Evolutionary conservation across 1,284 basidiomycete genomes (phyloP), one percentile per base, ranked within the genome.

Genomic region (Cutaneotrichosporon mucoides): DNA sequence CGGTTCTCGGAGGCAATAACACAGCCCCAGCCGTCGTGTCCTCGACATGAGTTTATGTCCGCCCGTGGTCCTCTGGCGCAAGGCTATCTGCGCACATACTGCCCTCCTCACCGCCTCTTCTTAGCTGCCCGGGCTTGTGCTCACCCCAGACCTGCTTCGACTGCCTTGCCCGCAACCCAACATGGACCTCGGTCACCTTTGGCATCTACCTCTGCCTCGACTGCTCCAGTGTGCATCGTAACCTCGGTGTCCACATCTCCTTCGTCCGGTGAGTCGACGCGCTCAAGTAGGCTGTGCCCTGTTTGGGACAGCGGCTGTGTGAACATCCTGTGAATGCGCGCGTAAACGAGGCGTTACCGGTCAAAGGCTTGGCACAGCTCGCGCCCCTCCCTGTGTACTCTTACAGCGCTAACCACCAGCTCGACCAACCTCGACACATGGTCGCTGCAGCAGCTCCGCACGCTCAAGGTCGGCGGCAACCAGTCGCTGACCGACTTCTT

Each of bases 201-300:
- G 95, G 91, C 53, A 88, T 99, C 48, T 99, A 99, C 79, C 95
- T 99, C 73, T 99, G 95, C 74, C 82, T 99, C 48, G 94, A 99
- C 70, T 99, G 95, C 82, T 98, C 94, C 5, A 90, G 88, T 65
- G 83, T 91, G 12, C 95, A 99, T 79, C 84, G 95, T 59, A 98
- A 96, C 78, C 88, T 98, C 85, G 95, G 95, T 68, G 96, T 99
- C 15, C 95, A 99, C 77, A 94, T 99, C 78, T 91, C 87, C 66
- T 99, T 99, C 74, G 95, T 99, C 48, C 83, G 93, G 89, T 93
- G 73, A 66, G 88, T 80, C 24, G 24, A 24, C 24, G 24, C 24
- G 24, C 24, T 24, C 24, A 24, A 24, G 24, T 24, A 24, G 24
- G 24, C 24, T 24, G 35, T 12, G 34, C n/a, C 34, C 15, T 33